Conservation (phyloP, 805 yeast species). For the Candida berthetii region DNA sequence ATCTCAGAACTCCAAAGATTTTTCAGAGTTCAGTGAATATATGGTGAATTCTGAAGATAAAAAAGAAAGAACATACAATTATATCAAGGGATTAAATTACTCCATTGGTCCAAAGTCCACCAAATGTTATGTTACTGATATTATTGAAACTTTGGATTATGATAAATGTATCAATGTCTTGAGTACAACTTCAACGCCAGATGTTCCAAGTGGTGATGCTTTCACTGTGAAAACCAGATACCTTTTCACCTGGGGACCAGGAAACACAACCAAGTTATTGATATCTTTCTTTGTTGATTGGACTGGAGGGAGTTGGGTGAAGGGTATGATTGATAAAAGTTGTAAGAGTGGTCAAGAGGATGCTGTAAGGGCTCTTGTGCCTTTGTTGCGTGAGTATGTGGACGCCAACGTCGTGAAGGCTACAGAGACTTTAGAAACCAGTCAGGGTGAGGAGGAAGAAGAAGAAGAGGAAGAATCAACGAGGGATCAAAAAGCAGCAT, state of each 20-base stretch:
- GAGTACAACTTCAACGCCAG: conserved; percentile 74
- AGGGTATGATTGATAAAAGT: conserved; percentile 81
- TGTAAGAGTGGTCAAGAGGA: conserved; percentile 74
- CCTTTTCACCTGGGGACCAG: conserved; percentile 66
- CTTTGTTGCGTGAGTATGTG: conserved; percentile 19
- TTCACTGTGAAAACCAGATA: conserved; percentile 74
- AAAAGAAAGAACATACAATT: conserved; percentile 49
- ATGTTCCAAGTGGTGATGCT: conserved; percentile 87
- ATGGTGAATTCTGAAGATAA: conserved; percentile 31
- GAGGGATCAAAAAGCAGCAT: background rate
- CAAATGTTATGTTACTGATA: conserved; percentile 58
- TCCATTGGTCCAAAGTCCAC: conserved; percentile 95
- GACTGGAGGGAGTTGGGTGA: conserved; percentile 92
- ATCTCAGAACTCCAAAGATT: conserved; percentile 30
- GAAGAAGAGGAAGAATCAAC: background rate
- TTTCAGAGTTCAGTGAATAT: conserved; percentile 26
- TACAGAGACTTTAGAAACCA: conserved; percentile 6
- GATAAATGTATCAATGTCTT: conserved; percentile 51
- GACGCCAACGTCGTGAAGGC: conserved; percentile 12
- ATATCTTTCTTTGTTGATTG: conserved; percentile 79
- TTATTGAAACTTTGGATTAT: conserved; percentile 48
- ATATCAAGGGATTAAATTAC: conserved; percentile 68
- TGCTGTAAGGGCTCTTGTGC: conserved; percentile 44
- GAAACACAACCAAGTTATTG: conserved; percentile 51
- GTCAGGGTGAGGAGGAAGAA: conserved; percentile 1